Conservation (phyloP, 805 yeast species). For the Ogataea nakhonphanomensis region DNA sequence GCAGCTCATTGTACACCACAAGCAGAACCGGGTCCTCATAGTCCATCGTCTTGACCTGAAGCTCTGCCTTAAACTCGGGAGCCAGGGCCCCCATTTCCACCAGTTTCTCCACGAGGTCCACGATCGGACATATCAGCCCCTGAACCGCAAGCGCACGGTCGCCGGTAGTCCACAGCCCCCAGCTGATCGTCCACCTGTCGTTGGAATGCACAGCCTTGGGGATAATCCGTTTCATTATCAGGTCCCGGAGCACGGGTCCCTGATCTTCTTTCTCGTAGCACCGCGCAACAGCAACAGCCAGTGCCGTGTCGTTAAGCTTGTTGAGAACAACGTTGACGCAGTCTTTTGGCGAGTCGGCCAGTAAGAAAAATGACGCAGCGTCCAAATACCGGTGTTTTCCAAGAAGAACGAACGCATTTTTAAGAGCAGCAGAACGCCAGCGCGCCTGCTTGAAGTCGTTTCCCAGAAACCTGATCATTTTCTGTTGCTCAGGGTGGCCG, state of each 20-base stretch:
- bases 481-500: slow-evolving; percentile 77
- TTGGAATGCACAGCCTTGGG: slow-evolving; percentile 58
- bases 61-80: slow-evolving; percentile 31
- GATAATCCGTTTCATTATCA: slow-evolving; percentile 50
- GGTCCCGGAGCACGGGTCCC: slow-evolving; percentile 47
- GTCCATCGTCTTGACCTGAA: slow-evolving; percentile 35
- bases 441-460: slow-evolving; percentile 73
- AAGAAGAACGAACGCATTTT: slow-evolving; percentile 86
- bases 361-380: slow-evolving; percentile 84
- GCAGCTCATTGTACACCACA: slow-evolving; percentile 57
- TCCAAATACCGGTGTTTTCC: slow-evolving; percentile 85
- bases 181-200: slow-evolving; percentile 79
- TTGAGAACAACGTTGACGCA: slow-evolving; percentile 69
- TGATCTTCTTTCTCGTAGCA: slow-evolving; percentile 60
- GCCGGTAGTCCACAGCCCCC: slow-evolving; percentile 68
- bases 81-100: slow-evolving; percentile 24
- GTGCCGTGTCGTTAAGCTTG: slow-evolving; percentile 61
- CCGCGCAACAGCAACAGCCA: slow-evolving; percentile 81
- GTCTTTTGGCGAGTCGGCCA: slow-evolving; percentile 74
- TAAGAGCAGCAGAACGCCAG: slow-evolving; percentile 86
- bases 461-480: slow-evolving; percentile 71
- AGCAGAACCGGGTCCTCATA: slow-evolving; percentile 79
- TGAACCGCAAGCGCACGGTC: slow-evolving; percentile 53
- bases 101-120: slow-evolving; percentile 30
- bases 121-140: slow-evolving; percentile 59